These are phyloP conservation scores for Teratosphaeria destructans DNA, from an alignment of 2,329 filamentous ascomycete genomes.

Conservation along the genomic window DNA sequence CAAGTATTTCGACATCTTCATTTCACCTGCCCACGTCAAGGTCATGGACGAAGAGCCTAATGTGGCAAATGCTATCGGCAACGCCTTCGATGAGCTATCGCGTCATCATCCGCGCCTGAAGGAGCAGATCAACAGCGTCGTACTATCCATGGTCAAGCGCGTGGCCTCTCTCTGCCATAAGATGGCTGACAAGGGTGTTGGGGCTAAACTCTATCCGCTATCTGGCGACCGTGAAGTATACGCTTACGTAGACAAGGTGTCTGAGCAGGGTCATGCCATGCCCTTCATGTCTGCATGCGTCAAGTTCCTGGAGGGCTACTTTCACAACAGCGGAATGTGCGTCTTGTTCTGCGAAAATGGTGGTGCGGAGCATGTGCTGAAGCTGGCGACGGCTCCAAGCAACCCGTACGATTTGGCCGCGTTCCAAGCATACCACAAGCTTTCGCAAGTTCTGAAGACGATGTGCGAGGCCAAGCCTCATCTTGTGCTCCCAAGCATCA, in stretches of 20 bases:
- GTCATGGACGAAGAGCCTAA: constrained; percentile 67
- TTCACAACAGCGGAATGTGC: constrained; percentile 64
- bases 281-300: constrained; percentile 63
- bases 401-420: constrained; percentile 65
- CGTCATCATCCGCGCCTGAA: constrained; percentile 84
- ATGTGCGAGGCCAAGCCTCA: constrained; percentile 74
- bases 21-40: constrained; percentile 79
- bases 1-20: constrained; percentile 91
- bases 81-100: constrained; percentile 84
- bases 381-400: constrained; percentile 73
- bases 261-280: constrained; percentile 8
- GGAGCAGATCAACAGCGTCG: constrained; percentile 68
- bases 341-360: constrained; percentile 64
- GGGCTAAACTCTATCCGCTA: constrained; percentile 59
- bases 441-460: constrained; percentile 64
- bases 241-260: constrained; percentile 4
- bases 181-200: constrained; percentile 62
- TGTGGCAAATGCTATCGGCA: constrained; percentile 64
- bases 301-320: constrained; percentile 68
- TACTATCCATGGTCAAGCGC: constrained; percentile 78
- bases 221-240: constrained; percentile 6
- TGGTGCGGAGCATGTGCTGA: constrained; percentile 72
- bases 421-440: constrained; percentile 54
- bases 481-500: constrained; percentile 68
- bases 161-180: constrained; percentile 63